Percentiles rank a stretch among this genome's conserved stretches.
These are phyloP conservation scores for Zizania latifolia DNA, from an alignment of 176 grass and related monocot genomes.

Conservation along the genomic window DNA sequence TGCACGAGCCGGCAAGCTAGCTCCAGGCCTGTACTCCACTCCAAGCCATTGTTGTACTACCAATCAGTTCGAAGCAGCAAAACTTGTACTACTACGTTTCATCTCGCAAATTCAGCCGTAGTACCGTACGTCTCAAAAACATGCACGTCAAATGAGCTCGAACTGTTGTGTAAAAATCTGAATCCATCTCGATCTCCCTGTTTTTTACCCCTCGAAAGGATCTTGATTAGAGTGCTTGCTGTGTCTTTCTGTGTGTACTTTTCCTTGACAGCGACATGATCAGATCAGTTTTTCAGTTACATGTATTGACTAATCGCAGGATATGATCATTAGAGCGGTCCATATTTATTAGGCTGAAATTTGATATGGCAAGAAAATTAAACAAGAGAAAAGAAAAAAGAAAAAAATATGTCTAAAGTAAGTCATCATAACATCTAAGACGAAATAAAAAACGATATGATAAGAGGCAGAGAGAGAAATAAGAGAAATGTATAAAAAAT, in stretches of 20 bases:
- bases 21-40: constrained; percentile 26
- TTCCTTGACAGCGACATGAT: constrained; percentile 23
- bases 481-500: too few species aligned
- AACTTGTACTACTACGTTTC: neutral
- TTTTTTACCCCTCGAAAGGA: neutral
- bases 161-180: neutral
- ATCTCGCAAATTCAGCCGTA: neutral
- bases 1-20: neutral
- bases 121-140: neutral
- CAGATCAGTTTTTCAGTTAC: too few species aligned
- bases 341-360: too few species aligned
- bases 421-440: too few species aligned
- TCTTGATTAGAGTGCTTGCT: too few species aligned
- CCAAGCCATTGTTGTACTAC: neutral
- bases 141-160: neutral
- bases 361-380: too few species aligned
- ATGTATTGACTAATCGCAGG: neutral
- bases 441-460: too few species aligned
- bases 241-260: neutral
- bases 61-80: neutral
- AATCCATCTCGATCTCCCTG: too few species aligned
- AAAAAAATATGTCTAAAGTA: too few species aligned
- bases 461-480: too few species aligned
- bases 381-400: too few species aligned
- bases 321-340: neutral